These are phyloP conservation scores for Dendrobium huoshanense DNA, from an alignment of 106 monocot genomes.

Conservation along the genomic window DNA sequence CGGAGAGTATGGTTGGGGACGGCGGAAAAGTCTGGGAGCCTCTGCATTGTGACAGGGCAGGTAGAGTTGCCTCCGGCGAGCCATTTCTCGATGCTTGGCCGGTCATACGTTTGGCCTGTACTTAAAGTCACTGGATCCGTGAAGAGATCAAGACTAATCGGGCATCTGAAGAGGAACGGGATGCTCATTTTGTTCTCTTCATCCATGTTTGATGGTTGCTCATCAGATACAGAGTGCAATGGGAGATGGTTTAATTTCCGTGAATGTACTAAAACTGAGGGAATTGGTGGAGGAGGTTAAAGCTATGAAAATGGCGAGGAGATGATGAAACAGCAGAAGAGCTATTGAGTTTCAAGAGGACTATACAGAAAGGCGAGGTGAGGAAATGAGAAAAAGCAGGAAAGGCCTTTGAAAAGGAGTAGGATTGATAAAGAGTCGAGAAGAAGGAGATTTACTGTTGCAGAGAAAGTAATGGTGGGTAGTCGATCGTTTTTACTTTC, in stretches of 20 bases:
- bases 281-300: not conserved
- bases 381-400: not conserved
- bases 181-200: conserved; percentile 40
- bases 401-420: not conserved
- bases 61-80: conserved; percentile 69
- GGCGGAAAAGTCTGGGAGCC: conserved; percentile 27
- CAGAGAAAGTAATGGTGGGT: not conserved
- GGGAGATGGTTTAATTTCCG: not conserved
- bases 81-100: conserved; percentile 78
- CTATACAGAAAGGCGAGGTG: no score
- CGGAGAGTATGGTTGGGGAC: conserved; percentile 58
- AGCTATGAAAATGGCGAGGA: not conserved
- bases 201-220: not conserved
- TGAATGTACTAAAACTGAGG: not conserved
- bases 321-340: not conserved
- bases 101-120: conserved; percentile 96
- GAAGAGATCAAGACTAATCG: conserved; percentile 35
- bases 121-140: conserved; percentile 85
- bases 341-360: not conserved
- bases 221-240: not conserved
- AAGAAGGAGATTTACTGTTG: not conserved
- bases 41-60: conserved; percentile 96
- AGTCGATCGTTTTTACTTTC: no score
- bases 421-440: not conserved
- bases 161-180: conserved; percentile 81